Evolutionary conservation across 129 eudicot genomes (phyloP), one percentile per base, ranked within the genome.

Genomic region (Chrysanthemum seticuspe): DNA sequence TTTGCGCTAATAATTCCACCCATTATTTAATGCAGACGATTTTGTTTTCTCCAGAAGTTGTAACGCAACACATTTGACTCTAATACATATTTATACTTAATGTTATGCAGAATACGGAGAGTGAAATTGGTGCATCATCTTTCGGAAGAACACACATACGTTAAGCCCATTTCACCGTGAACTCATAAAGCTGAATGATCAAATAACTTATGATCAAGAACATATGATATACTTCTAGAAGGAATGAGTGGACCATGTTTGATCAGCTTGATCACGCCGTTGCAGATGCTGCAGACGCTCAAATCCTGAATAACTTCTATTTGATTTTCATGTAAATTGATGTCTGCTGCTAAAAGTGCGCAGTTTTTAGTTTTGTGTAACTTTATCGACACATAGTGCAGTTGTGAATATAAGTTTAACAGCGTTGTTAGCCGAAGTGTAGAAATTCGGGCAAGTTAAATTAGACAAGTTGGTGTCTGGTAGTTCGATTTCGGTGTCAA

Each of bases 111-210:
- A 90, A 86, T 76, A 87, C 89, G 0, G 91, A 81, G 65, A 90
- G 97, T 48, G 87, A 85, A 76, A 82, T 90, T 34, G 96, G 97
- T 60, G 85, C 95, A 68, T 88, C 92, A 5, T 93, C 89, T 14
- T 70, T 80, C 52, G 97, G 98, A 50, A 94, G 99, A 86, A 84
- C 97, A 31, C 87, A 81, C 58, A 94, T 94, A 66, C 93, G 99
- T 68, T 94, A 74, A 87, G 11, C 73, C 68, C 13, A 0, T 64
- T 55, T 64, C 54, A 47, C 31, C 34, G 15, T 25, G 54, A 29
- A 78, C 76, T 51, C 66, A 12, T 23, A 4, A 77, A 68, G 60
- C 76, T 77, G 67, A 66, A 14, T 18, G 47, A 40, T 40, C 47
- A 40, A 40, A 10, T 48, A 55, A 45, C 61, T 71, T 62, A 29